Evolutionary conservation across 1,284 basidiomycete species (phyloP).

Genomic region (Clitocybe nebularis): DNA sequence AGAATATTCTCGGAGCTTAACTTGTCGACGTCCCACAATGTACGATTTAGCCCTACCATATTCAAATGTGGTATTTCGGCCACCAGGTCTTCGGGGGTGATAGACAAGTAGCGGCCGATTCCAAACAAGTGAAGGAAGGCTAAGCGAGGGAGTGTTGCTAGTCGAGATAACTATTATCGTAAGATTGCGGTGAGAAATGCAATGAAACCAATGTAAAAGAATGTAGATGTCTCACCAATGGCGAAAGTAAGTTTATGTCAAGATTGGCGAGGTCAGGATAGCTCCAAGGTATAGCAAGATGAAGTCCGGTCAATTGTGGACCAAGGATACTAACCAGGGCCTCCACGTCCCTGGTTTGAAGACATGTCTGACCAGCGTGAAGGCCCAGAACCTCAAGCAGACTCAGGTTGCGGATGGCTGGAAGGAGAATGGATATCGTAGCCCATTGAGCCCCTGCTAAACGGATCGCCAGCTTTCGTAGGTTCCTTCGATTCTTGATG

Average conservation of each 20-base stretch:
- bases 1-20: slow-evolving; percentile 23
- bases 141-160: slow-evolving; percentile 25
- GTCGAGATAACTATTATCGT: slow-evolving; percentile 25
- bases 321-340: slow-evolving; percentile 20
- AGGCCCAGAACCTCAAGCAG: slow-evolving; percentile 29
- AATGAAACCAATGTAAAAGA: background rate
- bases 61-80: slow-evolving; percentile 26
- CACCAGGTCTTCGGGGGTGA: slow-evolving; percentile 30
- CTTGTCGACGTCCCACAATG: slow-evolving; percentile 32
- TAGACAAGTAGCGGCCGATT: slow-evolving; percentile 24
- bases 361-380: slow-evolving; percentile 25
- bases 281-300: slow-evolving; percentile 12
- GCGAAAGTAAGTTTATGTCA: slow-evolving; percentile 16
- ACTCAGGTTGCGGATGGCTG: slow-evolving; percentile 19
- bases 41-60: slow-evolving; percentile 32
- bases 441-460: slow-evolving; percentile 20
- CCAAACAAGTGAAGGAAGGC: slow-evolving; percentile 33
- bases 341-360: slow-evolving; percentile 17
- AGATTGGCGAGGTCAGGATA: slow-evolving; percentile 1
- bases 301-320: slow-evolving; percentile 27
- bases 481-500: slow-evolving; percentile 18
- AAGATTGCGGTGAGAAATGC: background rate
- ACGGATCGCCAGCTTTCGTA: slow-evolving; percentile 28
- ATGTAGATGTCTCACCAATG: slow-evolving; percentile 19
- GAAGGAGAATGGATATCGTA: slow-evolving; percentile 17